phyloP scores from a whole-genome alignment of 345 rosid genomes.

The Raphanus sativus region DNA sequence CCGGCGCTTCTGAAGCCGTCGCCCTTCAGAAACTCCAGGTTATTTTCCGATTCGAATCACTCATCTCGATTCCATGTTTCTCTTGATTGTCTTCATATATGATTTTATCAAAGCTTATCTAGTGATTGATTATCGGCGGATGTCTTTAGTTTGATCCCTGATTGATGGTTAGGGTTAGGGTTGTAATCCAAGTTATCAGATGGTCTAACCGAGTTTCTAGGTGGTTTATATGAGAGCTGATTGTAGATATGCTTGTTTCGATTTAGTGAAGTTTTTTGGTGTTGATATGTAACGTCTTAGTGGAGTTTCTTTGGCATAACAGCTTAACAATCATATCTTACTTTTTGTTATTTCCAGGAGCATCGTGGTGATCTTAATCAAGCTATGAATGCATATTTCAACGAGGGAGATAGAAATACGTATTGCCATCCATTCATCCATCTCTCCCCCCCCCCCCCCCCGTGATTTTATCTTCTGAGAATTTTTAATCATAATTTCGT shows the following conservation, averaged over 20 bases:
- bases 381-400: conserved; percentile 89
- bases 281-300: background rate
- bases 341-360: conserved; percentile 49
- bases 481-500: too few relatives aligned
- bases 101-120: background rate
- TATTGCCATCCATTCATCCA: background rate
- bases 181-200: conserved; percentile 4
- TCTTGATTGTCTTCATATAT: background rate
- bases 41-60: conserved; percentile 25
- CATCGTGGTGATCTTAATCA: conserved; percentile 90
- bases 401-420: conserved; percentile 75
- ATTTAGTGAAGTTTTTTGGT: background rate
- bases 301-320: background rate
- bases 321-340: background rate
- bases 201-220: conserved; percentile 12
- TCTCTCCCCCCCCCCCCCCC: too few relatives aligned
- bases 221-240: too few relatives aligned
- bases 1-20: conserved; percentile 67
- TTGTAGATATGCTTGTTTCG: background rate
- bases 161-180: background rate
- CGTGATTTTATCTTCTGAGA: too few relatives aligned
- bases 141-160: background rate
- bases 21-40: conserved; percentile 82
- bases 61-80: conserved; percentile 3
- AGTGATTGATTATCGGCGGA: conserved; percentile 4